Evolutionary conservation across 2,329 filamentous ascomycete genomes (phyloP).

Genomic region (Cladophialophora yegresii): DNA sequence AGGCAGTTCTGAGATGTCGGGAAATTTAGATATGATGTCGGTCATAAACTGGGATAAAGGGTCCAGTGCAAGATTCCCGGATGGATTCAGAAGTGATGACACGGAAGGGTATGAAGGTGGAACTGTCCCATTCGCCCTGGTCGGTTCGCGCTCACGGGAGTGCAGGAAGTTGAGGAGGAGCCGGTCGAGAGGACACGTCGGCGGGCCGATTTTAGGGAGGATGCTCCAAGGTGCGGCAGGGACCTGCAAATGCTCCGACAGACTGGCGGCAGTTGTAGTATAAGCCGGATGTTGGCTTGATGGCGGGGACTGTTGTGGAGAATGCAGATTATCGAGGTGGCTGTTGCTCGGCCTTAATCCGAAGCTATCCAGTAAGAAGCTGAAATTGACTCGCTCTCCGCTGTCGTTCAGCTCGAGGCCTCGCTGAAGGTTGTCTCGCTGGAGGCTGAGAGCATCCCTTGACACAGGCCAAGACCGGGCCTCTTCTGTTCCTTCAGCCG

Average conservation of each 20-base stretch:
- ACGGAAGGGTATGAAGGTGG: slow-evolving; percentile 79
- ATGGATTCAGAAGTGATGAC: slow-evolving; percentile 72
- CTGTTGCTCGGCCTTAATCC: slow-evolving; percentile 56
- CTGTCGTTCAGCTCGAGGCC: slow-evolving; percentile 60
- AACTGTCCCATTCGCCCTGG: slow-evolving; percentile 53
- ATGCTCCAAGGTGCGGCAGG: slow-evolving; percentile 41
- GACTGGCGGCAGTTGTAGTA: slow-evolving; percentile 31
- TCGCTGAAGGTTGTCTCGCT: slow-evolving; percentile 44
- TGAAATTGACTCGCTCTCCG: slow-evolving; percentile 68
- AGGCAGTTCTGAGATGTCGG: slow-evolving; percentile 73
- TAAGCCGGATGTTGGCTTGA: slow-evolving; percentile 28
- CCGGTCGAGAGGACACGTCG: slow-evolving; percentile 75
- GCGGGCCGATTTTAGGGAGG: slow-evolving; percentile 61
- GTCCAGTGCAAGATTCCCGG: slow-evolving; percentile 52
- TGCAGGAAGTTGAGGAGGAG: slow-evolving; percentile 79
- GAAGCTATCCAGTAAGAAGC: slow-evolving; percentile 68
- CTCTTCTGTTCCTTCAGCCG: slow-evolving; percentile 16
- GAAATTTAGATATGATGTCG: slow-evolving; percentile 81
- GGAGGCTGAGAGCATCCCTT: slow-evolving; percentile 47
- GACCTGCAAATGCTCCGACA: slow-evolving; percentile 36
- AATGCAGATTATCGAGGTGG: neutral
- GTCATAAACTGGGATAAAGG: slow-evolving; percentile 82
- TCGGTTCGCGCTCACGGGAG: slow-evolving; percentile 61
- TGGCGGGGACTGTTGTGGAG: slow-evolving; percentile 15
- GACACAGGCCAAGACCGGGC: slow-evolving; percentile 24